Evolutionary conservation across 1,139 yeast genomes (phyloP).

Genomic region (Yamadazyma triangularis): DNA sequence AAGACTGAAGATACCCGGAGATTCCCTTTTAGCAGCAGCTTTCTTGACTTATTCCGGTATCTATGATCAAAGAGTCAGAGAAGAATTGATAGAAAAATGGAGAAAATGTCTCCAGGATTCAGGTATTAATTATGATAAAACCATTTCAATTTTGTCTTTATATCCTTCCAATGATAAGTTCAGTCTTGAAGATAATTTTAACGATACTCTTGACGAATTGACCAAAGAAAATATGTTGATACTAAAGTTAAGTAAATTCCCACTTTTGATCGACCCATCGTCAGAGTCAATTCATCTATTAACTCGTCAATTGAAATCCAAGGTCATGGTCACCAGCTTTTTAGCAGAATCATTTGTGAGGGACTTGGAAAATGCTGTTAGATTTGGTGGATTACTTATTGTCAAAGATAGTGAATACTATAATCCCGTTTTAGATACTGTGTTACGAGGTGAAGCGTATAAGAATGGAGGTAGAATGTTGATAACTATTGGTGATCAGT

Average conservation of each 20-base stretch:
- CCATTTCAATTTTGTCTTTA: constrained; percentile 9
- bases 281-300: constrained; percentile 44
- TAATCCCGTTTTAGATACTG: constrained; percentile 67
- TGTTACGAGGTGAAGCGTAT: constrained; percentile 58
- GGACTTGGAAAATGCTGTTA: constrained; percentile 71
- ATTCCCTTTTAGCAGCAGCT: constrained; percentile 60
- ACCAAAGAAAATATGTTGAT: constrained; percentile 62
- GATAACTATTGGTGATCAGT: constrained; percentile 57
- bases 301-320: constrained; percentile 21
- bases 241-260: constrained; percentile 35
- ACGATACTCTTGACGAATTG: constrained; percentile 60
- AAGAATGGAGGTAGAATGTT: constrained; percentile 68
- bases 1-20: constrained; percentile 55
- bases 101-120: constrained; percentile 28
- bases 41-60: constrained; percentile 59
- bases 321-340: constrained; percentile 61
- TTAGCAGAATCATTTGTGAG: constrained; percentile 64
- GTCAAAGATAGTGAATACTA: constrained; percentile 76
- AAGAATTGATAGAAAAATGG: constrained; percentile 37
- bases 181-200: constrained; percentile 4
- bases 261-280: constrained; percentile 74
- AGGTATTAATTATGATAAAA: constrained; percentile 41
- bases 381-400: constrained; percentile 76
- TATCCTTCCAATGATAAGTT: constrained; percentile 6
- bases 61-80: constrained; percentile 51